Evolutionary conservation across 2,329 filamentous ascomycete species (phyloP).

Genomic region (Aureobasidium uvarum): DNA sequence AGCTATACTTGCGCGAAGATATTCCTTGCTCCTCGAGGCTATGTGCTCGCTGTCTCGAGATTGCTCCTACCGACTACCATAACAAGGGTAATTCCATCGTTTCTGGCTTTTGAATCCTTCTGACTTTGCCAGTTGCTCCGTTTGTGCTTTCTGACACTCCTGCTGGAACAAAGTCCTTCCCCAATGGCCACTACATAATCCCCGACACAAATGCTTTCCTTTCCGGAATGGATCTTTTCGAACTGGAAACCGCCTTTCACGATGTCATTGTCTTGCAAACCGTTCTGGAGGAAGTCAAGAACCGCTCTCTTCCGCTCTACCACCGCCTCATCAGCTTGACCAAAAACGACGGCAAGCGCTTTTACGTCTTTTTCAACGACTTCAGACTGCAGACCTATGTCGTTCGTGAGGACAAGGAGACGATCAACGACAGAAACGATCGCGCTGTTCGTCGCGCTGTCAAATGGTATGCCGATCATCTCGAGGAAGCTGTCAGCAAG

Average conservation of each 20-base stretch:
- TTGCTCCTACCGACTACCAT: constrained; percentile 73
- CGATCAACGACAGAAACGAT: constrained; percentile 95
- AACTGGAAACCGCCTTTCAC: constrained; percentile 86
- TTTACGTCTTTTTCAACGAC: constrained; percentile 99
- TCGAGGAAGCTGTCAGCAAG: constrained; percentile 61
- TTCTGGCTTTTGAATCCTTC: constrained; percentile 5
- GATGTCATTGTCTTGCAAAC: constrained; percentile 97
- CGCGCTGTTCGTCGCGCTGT: constrained; percentile 82
- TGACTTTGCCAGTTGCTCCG: constrained; percentile 55
- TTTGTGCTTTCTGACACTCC: constrained; percentile 89
- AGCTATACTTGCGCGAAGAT: constrained; percentile 92
- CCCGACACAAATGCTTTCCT: constrained; percentile 96
- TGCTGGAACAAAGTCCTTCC: constrained; percentile 76
- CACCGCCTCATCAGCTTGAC: constrained; percentile 87
- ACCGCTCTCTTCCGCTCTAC: constrained; percentile 89
- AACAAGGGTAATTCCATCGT: constrained; percentile 62
- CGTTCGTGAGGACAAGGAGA: constrained; percentile 69
- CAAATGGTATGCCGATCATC: constrained; percentile 85
- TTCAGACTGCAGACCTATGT: constrained; percentile 92
- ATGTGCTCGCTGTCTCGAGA: constrained; percentile 70
- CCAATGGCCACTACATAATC: constrained; percentile 87
- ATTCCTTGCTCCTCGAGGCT: constrained; percentile 95
- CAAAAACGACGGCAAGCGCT: constrained; percentile 94
- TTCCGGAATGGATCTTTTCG: constrained; percentile 95
- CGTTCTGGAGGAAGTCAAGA: constrained; percentile 92